Evolutionary conservation across 495 filamentous ascomycete genomes (phyloP), one percentile per base, ranked within the genome.

Genomic region (Xylaria grammica): DNA sequence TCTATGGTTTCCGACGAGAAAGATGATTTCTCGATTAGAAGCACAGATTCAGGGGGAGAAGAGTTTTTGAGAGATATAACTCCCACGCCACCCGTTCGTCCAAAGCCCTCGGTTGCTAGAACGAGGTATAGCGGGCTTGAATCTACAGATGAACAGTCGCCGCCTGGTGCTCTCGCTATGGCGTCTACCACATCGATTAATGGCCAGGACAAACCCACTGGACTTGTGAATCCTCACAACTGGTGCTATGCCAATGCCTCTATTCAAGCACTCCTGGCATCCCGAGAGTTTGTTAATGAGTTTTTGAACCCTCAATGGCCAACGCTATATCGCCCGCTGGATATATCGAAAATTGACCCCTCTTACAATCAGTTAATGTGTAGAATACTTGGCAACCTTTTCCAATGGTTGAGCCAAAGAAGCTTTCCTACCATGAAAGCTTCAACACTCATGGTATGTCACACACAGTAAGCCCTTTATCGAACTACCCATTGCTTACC

Each of bases 241-340:
- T 91, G 87, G 7, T 99, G 95, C 75, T 99, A 95, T 72, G 92
- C 94, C 85, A 97, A 97, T 78, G 86, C 90, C 15, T 89, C 88
- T 4, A 76, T 99, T 15, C 95, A 99, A 74, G 90, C 88, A 63
- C 77, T 98, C 59, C 89, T 90, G 63, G 89, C 89, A 3, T 95
- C 92, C 1, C 79, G 86, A 22, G 85, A 86, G 22, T 82, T 99
- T 62, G 84, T 87, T 30, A 79, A 86, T 30, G 90, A 92, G 60
- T 88, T 97, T 38, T 76, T 82, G 67, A 69, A 72, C 29, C 62
- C 72, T 62, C 64, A 65, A 8, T 73, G 65, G 65, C 71, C 71
- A 22, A 55, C 58, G 0, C 45, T 32, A 8, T 68, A 66, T 55
- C 65, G 67, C 2, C 78, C 67, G n/a, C n/a, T n/a, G 38, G 82